These are phyloP conservation scores for Metschnikowia borealis DNA, from an alignment of 805 yeast genomes.

Conservation along the genomic window DNA sequence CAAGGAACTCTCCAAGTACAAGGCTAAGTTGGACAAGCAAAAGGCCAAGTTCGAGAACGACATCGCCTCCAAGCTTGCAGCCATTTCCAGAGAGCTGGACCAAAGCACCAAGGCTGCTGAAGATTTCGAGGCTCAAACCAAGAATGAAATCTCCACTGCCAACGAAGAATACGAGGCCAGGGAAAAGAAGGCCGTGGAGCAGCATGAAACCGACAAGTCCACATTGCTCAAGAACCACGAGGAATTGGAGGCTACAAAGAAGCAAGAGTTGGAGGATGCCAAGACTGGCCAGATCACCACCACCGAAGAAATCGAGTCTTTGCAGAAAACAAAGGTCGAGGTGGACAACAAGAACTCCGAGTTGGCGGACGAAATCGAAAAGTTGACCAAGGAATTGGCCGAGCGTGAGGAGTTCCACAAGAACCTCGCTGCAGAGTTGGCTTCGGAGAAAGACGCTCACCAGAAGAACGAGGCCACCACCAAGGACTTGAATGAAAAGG, in stretches of 20 bases:
- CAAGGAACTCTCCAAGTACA: conserved; percentile 34
- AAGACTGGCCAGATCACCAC: conserved; percentile 40
- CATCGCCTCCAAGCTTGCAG: conserved; percentile 29
- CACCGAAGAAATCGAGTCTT: conserved; percentile 41
- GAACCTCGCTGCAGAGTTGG: conserved; percentile 30
- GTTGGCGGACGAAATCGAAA: conserved; percentile 37
- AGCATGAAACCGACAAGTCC: conserved; percentile 44
- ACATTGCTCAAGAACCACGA: conserved; percentile 40
- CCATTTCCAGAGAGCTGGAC: conserved; percentile 20
- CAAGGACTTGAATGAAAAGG: conserved; percentile 39
- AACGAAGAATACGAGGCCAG: conserved; percentile 42
- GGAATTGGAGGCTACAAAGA: conserved; percentile 42
- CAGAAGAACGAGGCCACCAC: conserved; percentile 29
- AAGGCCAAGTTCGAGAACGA: conserved; percentile 40
- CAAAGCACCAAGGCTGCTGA: conserved; percentile 29
- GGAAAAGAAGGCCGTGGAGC: conserved; percentile 44
- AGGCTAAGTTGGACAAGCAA: conserved; percentile 35
- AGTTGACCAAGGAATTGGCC: conserved; percentile 38
- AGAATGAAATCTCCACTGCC: conserved; percentile 43
- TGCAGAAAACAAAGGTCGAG: conserved; percentile 41
- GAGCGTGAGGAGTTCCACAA: conserved; percentile 34
- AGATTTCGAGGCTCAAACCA: conserved; percentile 39
- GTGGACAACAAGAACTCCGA: conserved; percentile 38
- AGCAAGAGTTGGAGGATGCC: conserved; percentile 41
- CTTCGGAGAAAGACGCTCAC: conserved; percentile 28